phyloP scores from a whole-genome alignment of 2,329 filamentous ascomycete genomes.

The Blastomyces gilchristii region DNA sequence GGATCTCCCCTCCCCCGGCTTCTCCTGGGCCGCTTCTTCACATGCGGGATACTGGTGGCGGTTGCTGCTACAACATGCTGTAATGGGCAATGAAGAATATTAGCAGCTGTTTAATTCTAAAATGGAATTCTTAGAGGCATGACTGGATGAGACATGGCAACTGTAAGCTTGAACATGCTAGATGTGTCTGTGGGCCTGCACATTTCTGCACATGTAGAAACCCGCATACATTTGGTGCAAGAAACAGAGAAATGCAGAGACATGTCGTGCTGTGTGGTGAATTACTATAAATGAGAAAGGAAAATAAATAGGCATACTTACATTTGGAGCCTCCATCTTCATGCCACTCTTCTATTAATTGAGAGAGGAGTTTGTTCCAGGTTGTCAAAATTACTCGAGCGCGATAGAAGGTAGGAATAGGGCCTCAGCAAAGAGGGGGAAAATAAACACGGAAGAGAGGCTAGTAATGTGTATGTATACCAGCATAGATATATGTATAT shows the following conservation, averaged over 20 bases:
- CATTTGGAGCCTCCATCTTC: background rate
- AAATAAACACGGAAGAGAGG: background rate
- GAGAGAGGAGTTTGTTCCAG: background rate
- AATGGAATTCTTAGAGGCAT: background rate
- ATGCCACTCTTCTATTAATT: background rate
- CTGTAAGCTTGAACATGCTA: background rate
- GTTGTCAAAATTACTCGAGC: background rate
- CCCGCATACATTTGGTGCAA: background rate
- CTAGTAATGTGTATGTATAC: background rate
- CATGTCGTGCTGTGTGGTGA: too few relatives aligned
- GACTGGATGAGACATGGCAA: background rate
- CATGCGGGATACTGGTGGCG: background rate
- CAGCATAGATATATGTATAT: background rate
- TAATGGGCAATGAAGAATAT: background rate
- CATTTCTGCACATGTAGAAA: background rate
- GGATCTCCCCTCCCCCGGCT: slow-evolving; percentile 11
- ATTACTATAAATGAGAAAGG: background rate
- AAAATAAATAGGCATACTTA: background rate
- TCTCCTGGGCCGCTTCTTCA: background rate
- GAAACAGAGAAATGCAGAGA: background rate
- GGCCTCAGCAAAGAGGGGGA: background rate
- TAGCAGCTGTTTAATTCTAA: background rate
- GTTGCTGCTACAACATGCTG: background rate
- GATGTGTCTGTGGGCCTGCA: background rate
- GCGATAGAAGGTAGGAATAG: background rate